A percentile compares a stretch with the other conserved stretches of the same genome.
Evolutionary conservation across 352 stramenopile genomes (phyloP).

Genomic region (Phytophthora fragariae): DNA sequence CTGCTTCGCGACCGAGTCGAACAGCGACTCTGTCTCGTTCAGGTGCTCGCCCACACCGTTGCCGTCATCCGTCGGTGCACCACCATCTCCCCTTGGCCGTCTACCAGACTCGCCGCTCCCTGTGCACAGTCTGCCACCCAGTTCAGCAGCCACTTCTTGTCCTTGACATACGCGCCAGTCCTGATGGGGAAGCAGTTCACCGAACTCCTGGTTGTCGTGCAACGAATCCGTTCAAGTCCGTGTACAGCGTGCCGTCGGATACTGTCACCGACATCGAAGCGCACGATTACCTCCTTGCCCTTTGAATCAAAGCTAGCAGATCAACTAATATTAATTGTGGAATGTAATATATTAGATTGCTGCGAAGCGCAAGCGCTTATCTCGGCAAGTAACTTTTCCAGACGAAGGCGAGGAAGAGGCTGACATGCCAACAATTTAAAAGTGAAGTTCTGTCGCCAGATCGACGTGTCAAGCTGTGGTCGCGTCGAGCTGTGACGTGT

Average conservation of each 20-base stretch:
- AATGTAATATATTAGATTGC: too few species aligned
- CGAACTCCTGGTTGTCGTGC: constrained; percentile 91
- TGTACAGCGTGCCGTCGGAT: constrained; percentile 85
- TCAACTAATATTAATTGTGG: too few species aligned
- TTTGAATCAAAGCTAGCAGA: constrained; percentile 20
- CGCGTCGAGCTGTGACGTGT: not conserved
- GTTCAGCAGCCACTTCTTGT: constrained; percentile 82
- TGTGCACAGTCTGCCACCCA: constrained; percentile 94
- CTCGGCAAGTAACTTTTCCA: too few species aligned
- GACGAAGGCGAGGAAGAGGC: too few species aligned
- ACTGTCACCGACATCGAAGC: constrained; percentile 77
- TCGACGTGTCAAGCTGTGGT: not conserved
- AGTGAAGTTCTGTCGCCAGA: too few species aligned
- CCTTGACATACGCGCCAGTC: constrained; percentile 93
- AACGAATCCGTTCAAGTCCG: constrained; percentile 95
- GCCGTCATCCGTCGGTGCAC: constrained; percentile 96
- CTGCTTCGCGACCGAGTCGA: constrained; percentile 67
- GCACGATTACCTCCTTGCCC: constrained; percentile 96
- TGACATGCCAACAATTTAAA: too few species aligned
- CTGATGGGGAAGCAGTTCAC: constrained; percentile 99
- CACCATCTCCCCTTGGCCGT: constrained; percentile 97
- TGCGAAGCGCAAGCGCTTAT: too few species aligned
- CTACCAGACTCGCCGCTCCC: constrained; percentile 89
- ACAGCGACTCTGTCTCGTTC: constrained; percentile 93
- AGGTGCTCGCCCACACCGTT: constrained; percentile 94